Evolutionary conservation across 116 monocot species (phyloP).

Genomic region (Zostera marina): DNA sequence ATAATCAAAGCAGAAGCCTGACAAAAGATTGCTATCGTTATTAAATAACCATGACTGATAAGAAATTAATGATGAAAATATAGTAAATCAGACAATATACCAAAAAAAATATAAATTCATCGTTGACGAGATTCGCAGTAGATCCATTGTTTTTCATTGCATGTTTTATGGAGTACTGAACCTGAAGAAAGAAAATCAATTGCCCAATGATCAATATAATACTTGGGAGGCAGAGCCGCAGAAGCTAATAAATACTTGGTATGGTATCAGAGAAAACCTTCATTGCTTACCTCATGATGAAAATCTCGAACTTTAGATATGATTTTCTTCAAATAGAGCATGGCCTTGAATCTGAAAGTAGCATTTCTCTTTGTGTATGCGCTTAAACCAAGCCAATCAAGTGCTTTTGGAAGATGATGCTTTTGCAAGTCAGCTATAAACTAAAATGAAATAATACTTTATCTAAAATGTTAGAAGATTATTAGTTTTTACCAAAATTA

Average conservation of each 20-base stretch:
- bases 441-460: conserved; percentile 2
- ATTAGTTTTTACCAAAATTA: background rate
- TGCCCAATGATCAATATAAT: background rate
- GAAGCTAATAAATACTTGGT: background rate
- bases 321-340: background rate
- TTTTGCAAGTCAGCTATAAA: conserved; percentile 1
- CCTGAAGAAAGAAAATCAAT: background rate
- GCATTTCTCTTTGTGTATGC: conserved; percentile 1
- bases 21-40: background rate
- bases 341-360: background rate
- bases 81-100: background rate
- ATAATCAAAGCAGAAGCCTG: background rate
- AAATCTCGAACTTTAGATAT: background rate
- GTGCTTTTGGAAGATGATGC: conserved; percentile 6
- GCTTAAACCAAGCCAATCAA: background rate
- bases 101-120: conserved; percentile 1
- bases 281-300: conserved; percentile 11
- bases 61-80: too few species aligned
- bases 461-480: background rate
- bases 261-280: background rate
- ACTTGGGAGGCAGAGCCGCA: background rate
- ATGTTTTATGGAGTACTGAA: background rate
- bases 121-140: background rate
- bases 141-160: background rate
- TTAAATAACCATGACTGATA: background rate